Evolutionary conservation across 192 early-diverging fungal genomes (phyloP).

Genomic region (Coemansia asiatica): DNA sequence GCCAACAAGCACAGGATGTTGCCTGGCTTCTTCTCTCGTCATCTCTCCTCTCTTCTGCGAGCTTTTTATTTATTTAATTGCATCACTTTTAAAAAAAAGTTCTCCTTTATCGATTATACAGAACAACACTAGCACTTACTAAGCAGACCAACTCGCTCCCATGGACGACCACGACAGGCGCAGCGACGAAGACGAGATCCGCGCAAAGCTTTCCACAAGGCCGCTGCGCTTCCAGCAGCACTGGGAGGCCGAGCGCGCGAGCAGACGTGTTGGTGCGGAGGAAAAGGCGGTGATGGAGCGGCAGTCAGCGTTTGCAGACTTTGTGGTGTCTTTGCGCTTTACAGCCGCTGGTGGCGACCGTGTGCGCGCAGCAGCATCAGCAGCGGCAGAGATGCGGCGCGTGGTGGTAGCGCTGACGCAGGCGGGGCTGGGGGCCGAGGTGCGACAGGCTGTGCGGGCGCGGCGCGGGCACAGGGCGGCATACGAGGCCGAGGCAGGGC

Average conservation of each 20-base stretch:
- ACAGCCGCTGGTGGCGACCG: background rate
- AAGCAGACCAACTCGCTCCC: background rate
- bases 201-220: background rate
- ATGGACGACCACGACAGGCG: no score
- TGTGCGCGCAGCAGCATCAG: conserved; percentile 7
- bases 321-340: conserved; percentile 37
- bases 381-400: conserved; percentile 54
- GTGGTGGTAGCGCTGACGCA: conserved; percentile 57
- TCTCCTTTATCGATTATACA: no score
- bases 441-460: conserved; percentile 57
- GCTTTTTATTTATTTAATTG: no score
- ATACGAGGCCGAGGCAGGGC: conserved; percentile 24
- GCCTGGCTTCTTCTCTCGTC: no score
- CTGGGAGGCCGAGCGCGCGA: conserved; percentile 33
- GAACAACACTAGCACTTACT: background rate
- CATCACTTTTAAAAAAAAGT: no score
- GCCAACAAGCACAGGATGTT: no score
- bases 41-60: no score
- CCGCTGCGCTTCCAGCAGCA: conserved; percentile 28
- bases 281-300: background rate
- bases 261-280: background rate
- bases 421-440: conserved; percentile 66
- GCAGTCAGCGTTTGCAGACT: conserved; percentile 40
- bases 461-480: conserved; percentile 13
- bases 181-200: no score